These are phyloP conservation scores for Stephanocyclus meneghinianus DNA, from an alignment of 352 stramenopile species.

Conservation along the genomic window DNA sequence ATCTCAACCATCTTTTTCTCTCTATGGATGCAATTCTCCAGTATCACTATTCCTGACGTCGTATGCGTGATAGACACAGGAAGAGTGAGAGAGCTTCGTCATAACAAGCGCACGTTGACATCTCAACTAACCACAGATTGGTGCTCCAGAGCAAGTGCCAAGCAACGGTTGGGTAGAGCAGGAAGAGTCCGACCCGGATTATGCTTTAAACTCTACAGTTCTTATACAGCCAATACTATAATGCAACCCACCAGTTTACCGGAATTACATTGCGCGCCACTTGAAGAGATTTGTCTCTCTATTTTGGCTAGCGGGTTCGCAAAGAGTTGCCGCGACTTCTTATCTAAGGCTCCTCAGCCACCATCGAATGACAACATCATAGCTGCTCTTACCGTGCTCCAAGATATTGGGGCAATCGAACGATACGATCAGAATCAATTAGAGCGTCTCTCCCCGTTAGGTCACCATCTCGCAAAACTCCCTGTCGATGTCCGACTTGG, in stretches of 20 bases:
- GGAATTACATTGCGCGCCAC: constrained; percentile 79
- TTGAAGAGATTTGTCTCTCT: constrained; percentile 81
- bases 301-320: constrained; percentile 67
- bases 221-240: constrained; percentile 58
- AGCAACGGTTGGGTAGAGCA: constrained; percentile 90
- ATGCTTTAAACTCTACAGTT: constrained; percentile 82
- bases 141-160: constrained; percentile 91
- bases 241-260: constrained; percentile 80
- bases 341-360: constrained; percentile 72
- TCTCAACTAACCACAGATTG: constrained; percentile 83
- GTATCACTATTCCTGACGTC: constrained; percentile 92
- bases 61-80: constrained; percentile 87
- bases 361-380: constrained; percentile 61
- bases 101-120: constrained; percentile 87
- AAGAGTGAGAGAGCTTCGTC: constrained; percentile 87
- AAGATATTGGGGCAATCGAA: constrained; percentile 73
- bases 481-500: constrained; percentile 95
- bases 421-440: neutral
- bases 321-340: constrained; percentile 66
- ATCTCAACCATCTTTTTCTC: no score
- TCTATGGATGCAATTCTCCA: constrained; percentile 30
- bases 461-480: constrained; percentile 89
- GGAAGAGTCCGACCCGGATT: constrained; percentile 87
- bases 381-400: constrained; percentile 52
- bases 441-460: constrained; percentile 90